Conservation (phyloP, 2,329 filamentous ascomycete species). For the Neophaeococcomyces aloes region DNA sequence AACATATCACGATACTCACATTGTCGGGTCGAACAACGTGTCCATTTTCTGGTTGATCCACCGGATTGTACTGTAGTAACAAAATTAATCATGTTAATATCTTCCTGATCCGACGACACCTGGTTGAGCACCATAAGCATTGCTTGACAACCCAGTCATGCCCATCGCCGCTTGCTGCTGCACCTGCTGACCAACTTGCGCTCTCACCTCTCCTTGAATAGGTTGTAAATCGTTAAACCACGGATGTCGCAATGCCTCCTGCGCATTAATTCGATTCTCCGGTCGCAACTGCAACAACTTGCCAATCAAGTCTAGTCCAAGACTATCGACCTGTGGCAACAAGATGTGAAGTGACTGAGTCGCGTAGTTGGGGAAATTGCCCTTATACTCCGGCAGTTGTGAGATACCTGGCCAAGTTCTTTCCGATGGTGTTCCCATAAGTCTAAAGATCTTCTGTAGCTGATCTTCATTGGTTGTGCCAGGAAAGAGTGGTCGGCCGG, state of each 20-base stretch:
- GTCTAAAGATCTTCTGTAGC: constrained; percentile 88
- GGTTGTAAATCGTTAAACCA: constrained; percentile 65
- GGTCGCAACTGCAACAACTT: constrained; percentile 88
- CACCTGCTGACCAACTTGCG: constrained; percentile 13
- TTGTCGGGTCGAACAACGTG: constrained; percentile 7
- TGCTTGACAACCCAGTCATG: constrained; percentile 4
- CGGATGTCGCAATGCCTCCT: constrained; percentile 75
- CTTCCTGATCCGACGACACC: constrained; percentile 13
- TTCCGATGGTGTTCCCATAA: constrained; percentile 97
- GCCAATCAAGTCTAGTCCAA: constrained; percentile 76
- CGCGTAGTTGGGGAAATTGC: constrained; percentile 84
- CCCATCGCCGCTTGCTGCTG: constrained; percentile 2
- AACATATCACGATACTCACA: background rate
- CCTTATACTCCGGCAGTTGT: constrained; percentile 95
- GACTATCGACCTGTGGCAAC: constrained; percentile 76
- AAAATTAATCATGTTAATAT: background rate
- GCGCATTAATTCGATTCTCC: constrained; percentile 79
- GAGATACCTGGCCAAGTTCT: constrained; percentile 91
- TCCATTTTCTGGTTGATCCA: background rate
- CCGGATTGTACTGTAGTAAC: too few species aligned
- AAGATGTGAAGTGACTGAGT: constrained; percentile 83
- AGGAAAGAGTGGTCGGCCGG: constrained; percentile 85
- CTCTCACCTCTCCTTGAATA: constrained; percentile 2
- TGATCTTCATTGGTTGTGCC: constrained; percentile 98
- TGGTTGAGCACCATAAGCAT: constrained; percentile 18